Evolutionary conservation across 768 basidiomycete genomes (phyloP), one percentile per base, ranked within the genome.

Genomic region (Tulasnella sp.): DNA sequence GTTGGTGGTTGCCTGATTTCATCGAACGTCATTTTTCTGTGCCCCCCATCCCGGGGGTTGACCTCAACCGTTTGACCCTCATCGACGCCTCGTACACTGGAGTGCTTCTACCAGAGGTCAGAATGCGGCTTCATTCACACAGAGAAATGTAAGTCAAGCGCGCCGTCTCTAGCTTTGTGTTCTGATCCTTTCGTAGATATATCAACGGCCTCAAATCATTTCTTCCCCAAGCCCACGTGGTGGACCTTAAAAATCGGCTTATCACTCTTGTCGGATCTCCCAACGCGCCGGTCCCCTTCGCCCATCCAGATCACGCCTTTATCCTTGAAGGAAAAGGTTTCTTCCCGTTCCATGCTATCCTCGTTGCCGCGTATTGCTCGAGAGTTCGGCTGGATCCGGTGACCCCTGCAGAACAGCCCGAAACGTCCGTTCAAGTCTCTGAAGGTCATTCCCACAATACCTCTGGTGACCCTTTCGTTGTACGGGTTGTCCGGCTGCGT

Each of bases 321-420:
- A 39, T 52, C 9, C 32, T 52, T 6, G 31, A 37, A 37, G 35
- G 35, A 2, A n/a, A 36, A 5, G 50, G 50, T 6, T 39, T 52
- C 37, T 35, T 52, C 15, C 50, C 50, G 8, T 52, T 52, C 35
- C 50, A 52, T 37, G 50, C 50, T 19, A 8, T 52, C 23, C 50
- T 40, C 8, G 27, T 52, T 27, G 50, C 50, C 8, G 50, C 50
- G 32, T 52, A 52, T 23, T 52, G 50, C 50, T 35, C 50, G 4
- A 12, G 37, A 36, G 5, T 52, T 36, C 2, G 7, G 8, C 37
- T 52, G 25, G 12, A 48, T 32, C 8, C 34, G n/a, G 27, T 32
- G 9, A n/a, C n/a, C n/a, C n/a, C n/a, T n/a, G n/a, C n/a, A n/a
- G n/a, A n/a, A n/a, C 37, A 12, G 12, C 37, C 37, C 12, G 12